Evolutionary conservation across 345 rosid species (phyloP).

Genomic region (Heritiera littoralis): DNA sequence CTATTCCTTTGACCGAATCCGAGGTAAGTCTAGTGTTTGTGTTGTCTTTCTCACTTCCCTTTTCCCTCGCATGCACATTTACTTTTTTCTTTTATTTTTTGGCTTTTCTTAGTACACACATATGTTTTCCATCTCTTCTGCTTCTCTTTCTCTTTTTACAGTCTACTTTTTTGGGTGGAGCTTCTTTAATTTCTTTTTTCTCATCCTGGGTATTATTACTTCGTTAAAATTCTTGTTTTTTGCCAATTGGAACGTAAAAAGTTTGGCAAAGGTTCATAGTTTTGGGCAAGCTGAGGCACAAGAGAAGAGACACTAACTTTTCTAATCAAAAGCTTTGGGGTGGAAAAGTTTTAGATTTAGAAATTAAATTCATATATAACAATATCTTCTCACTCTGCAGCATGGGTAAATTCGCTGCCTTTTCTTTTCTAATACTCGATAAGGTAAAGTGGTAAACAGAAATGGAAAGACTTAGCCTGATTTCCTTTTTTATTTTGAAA

Average conservation of each 20-base stretch:
- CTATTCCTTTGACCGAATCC: slow-evolving; percentile 13
- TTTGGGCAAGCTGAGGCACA: background rate
- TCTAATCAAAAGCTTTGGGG: background rate
- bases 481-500: too few species aligned
- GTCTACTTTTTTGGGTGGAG: background rate
- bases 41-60: background rate
- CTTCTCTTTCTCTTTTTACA: background rate
- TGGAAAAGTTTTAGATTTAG: background rate
- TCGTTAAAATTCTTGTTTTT: background rate
- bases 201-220: background rate
- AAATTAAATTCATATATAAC: too few species aligned
- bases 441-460: too few species aligned
- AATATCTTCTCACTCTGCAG: background rate
- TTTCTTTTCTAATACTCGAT: too few species aligned
- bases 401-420: too few species aligned
- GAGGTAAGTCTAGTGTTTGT: background rate
- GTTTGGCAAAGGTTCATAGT: background rate
- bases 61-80: slow-evolving; percentile 29
- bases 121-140: background rate
- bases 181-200: background rate
- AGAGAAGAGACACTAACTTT: too few species aligned
- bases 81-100: slow-evolving; percentile 31
- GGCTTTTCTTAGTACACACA: background rate
- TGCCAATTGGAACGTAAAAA: background rate
- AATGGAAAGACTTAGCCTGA: too few species aligned